Percentiles rank a stretch among this genome's conserved stretches.
Conservation (phyloP, 1,284 basidiomycete genomes). For the Leccinum griseonigrum region DNA sequence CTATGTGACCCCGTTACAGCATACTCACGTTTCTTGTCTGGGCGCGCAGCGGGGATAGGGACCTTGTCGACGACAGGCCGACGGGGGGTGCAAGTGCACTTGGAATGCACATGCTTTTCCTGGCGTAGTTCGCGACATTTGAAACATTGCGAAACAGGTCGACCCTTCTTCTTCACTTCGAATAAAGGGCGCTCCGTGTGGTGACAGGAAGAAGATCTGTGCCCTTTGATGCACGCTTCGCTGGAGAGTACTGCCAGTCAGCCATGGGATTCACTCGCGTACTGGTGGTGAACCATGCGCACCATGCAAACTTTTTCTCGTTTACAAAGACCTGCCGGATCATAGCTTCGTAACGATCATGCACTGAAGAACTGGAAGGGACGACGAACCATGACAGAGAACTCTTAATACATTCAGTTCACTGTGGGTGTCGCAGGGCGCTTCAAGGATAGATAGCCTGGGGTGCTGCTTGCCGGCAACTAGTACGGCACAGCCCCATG, state of each 20-base stretch:
- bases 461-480: too few relatives aligned
- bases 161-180: constrained; percentile 85
- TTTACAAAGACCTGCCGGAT: constrained; percentile 65
- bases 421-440: background rate
- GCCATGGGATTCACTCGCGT: background rate
- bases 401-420: constrained; percentile 17
- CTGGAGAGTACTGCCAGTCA: constrained; percentile 37
- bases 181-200: constrained; percentile 81
- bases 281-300: constrained; percentile 15
- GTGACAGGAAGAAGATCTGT: constrained; percentile 78
- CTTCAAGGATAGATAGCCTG: background rate
- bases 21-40: constrained; percentile 53
- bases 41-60: constrained; percentile 34
- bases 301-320: constrained; percentile 84
- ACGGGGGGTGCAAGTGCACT: constrained; percentile 57
- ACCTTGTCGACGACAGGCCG: constrained; percentile 38
- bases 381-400: constrained; percentile 23
- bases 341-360: background rate
- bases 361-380: background rate
- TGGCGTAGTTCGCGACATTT: constrained; percentile 76
- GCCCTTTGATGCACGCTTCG: constrained; percentile 87
- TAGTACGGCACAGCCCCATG: background rate
- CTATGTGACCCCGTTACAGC: background rate
- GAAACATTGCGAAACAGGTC: constrained; percentile 80
- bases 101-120: constrained; percentile 70